Percentiles rank a stretch among this genome's conserved stretches.
phyloP scores from a whole-genome alignment of 2,329 filamentous ascomycete species.

The Fusarium pseudoanthophilum region DNA sequence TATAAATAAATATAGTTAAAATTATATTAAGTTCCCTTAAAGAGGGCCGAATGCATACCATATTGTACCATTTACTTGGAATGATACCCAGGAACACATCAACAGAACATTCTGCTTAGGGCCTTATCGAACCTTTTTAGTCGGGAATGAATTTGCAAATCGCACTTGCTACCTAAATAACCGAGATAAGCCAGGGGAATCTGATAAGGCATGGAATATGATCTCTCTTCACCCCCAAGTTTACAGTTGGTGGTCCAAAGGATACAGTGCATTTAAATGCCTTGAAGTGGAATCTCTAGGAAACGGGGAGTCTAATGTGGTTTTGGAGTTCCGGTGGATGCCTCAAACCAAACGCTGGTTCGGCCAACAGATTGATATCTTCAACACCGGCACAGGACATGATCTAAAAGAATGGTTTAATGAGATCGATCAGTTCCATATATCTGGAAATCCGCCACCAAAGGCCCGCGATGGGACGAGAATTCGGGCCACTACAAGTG shows the following conservation, averaged over 20 bases:
- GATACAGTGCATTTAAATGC: not conserved
- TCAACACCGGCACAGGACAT: not conserved
- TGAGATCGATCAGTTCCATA: not conserved
- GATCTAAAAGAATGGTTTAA: not conserved
- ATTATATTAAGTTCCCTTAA: no score
- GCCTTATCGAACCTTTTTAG: not conserved
- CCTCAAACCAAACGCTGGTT: not conserved
- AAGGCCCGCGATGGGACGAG: not conserved
- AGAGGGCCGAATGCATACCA: no score
- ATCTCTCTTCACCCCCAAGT: not conserved
- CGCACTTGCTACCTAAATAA: not conserved
- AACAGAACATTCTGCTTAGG: not conserved
- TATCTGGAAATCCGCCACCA: not conserved
- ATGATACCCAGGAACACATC: not conserved
- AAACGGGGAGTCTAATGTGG: not conserved
- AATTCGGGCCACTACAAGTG: not conserved
- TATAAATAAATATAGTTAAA: no score
- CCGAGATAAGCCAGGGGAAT: not conserved
- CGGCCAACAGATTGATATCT: not conserved
- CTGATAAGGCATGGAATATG: not conserved
- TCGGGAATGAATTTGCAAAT: not conserved
- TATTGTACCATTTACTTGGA: not conserved
- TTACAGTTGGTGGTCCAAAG: not conserved
- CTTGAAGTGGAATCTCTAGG: not conserved
- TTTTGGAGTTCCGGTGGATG: not conserved